Base-by-base conservation (phyloP, 768 basidiomycete genomes). In the Kwoniella dejecticola region DNA sequence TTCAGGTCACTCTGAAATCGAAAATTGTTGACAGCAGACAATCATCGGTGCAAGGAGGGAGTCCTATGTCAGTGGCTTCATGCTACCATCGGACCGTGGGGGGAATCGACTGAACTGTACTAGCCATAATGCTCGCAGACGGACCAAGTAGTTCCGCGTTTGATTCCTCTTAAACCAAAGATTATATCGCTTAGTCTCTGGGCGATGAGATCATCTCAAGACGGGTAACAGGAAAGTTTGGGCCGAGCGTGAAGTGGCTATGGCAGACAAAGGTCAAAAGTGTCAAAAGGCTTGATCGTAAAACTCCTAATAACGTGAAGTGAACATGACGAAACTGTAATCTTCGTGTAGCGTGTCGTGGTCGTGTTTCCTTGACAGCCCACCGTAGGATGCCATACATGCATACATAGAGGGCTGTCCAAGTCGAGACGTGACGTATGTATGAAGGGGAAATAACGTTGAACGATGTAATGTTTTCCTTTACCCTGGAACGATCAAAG, bases 291-390 rank as follows among this genome's bases (percentile, higher is more conserved):
- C 46, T 29, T 47, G 46, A 23, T 44, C 19, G 13, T 5, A 5
- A 7, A 5, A 36, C 33, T 36, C 15, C 7, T 7, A 7, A 36
- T 36, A 36, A 36, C 33, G 33, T 36, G 41, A 45, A 33, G 19
- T 48, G 58, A 60, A 60, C 58, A 60, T 60, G 58, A 60, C 58
- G 58, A 60, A 60, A 60, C 50, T 52, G 49, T 60, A 49, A 60
- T 60, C 1, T 60, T 19, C 30, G 12, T n/a, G n/a, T n/a, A n/a
- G n/a, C 3, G 26, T n/a, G 0, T 44, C 2, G 23, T 30, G 12
- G 19, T 15, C 8, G n/a, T 47, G 6, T 23, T 47, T 27, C 29
- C 11, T 11, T 49, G 27, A 4, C 19, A 19, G 2, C 15, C 17
- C 26, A 19, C 21, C 24, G 21, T 33, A 29, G 17, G 17, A 17